Conservation (phyloP, 306 rosid species). For the Dryas alaskensis region DNA sequence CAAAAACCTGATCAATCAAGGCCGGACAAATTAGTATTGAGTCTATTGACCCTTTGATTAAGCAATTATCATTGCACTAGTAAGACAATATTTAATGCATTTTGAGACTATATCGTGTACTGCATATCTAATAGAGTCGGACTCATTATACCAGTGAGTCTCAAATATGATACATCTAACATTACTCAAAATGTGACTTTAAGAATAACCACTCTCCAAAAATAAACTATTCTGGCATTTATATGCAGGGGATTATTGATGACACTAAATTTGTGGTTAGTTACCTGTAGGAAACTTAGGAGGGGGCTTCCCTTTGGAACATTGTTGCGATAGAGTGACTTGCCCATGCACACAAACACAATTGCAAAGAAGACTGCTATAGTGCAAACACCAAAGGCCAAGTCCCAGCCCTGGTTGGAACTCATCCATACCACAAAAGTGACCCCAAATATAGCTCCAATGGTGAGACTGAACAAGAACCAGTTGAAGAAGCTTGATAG, state of each 20-base stretch:
- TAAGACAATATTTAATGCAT: too few species aligned
- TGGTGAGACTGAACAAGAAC: constrained; percentile 69
- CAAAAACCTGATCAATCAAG: constrained; percentile 46
- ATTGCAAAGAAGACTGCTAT: constrained; percentile 36
- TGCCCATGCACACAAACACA: constrained; percentile 48
- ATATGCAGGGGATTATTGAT: too few species aligned
- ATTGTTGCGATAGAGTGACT: constrained; percentile 56
- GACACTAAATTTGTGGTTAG: neutral
- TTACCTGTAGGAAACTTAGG: constrained; percentile 56
- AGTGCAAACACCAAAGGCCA: constrained; percentile 50
- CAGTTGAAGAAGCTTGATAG: constrained; percentile 84
- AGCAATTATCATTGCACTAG: too few species aligned
- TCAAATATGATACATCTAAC: too few species aligned
- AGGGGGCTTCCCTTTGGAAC: constrained; percentile 70
- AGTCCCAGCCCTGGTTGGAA: constrained; percentile 67
- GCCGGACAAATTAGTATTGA: neutral
- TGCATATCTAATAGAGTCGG: too few species aligned
- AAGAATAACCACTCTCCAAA: too few species aligned
- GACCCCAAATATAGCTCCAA: constrained; percentile 63
- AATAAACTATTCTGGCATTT: too few species aligned
- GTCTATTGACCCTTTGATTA: too few species aligned
- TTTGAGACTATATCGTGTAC: too few species aligned
- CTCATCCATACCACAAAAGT: constrained; percentile 63
- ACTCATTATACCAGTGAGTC: too few species aligned
- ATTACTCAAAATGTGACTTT: neutral